Evolutionary conservation across 768 basidiomycete species (phyloP), one percentile per base, ranked within the genome.

Genomic region (Mycena alexandri): DNA sequence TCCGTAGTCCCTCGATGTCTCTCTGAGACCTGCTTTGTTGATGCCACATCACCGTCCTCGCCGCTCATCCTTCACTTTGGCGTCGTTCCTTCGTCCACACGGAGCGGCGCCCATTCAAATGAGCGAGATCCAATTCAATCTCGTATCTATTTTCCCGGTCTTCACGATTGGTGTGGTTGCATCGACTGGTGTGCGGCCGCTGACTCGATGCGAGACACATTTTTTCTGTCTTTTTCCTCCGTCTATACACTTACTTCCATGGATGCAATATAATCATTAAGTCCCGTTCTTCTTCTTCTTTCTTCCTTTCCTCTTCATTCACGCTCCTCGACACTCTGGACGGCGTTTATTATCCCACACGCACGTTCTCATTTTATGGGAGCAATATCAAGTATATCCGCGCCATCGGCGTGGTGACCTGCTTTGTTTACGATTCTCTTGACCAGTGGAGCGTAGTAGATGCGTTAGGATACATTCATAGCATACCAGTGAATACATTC

Each of bases 311-410:
- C 47, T 21, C 59, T 34, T 21, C 38, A 12, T 21, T 46, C 53
- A 60, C 76, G 95, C 95, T 97, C 94, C 87, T 87, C 87, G 87
- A 96, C 95, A 97, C 95, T 96, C 95, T 96, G 95, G 91, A 87
- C 89, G 88, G 86, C 91, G 91, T 89, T 83, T 73, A 71, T 78
- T 65, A 73, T 75, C 77, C 79, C 77, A 95, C 90, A 89, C 92
- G 92, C 82, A 82, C 86, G 90, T 90, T 88, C 94, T 95, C 92
- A 96, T 97, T 97, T 96, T 93, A 94, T 79, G 89, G 86, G 91
- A 96, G 94, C 95, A 82, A 96, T 75, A 94, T 71, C 67, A 69
- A 78, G 21, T 58, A 34, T 21, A 63, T 68, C 60, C 61, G 62
- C 70, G 67, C 72, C 68, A 73, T 73, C 44, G 65, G 68, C 71